Evolutionary conservation across 768 basidiomycete species (phyloP).

Genomic region (Rhodocollybia butyracea): DNA sequence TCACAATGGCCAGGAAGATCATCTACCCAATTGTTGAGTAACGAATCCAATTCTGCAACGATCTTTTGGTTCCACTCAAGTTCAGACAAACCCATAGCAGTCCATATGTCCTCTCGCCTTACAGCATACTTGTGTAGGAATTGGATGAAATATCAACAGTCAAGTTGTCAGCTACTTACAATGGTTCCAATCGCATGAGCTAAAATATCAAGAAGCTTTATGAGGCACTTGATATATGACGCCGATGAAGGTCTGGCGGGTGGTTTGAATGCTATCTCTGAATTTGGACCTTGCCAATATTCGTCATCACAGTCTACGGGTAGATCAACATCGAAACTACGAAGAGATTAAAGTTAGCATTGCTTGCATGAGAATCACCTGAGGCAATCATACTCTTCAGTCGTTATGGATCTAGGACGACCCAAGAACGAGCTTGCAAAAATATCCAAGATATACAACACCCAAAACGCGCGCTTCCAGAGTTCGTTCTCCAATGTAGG

Average conservation of each 20-base stretch:
- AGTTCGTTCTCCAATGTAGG: conserved; percentile 51
- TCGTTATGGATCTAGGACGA: conserved; percentile 53
- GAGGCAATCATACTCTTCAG: conserved; percentile 42
- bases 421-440: conserved; percentile 39
- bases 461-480: conserved; percentile 57
- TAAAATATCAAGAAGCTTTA: conserved; percentile 50
- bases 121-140: conserved; percentile 11
- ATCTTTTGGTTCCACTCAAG: conserved; percentile 60
- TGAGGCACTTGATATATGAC: conserved; percentile 39
- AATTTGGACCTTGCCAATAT: conserved; percentile 51
- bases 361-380: not conserved
- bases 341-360: not conserved
- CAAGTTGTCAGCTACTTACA: conserved; percentile 31
- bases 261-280: conserved; percentile 45
- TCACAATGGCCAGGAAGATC: conserved; percentile 56
- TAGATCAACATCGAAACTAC: conserved; percentile 59
- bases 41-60: conserved; percentile 71
- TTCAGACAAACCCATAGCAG: not conserved
- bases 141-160: not conserved
- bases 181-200: conserved; percentile 49
- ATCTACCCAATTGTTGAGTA: conserved; percentile 77
- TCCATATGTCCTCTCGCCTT: conserved; percentile 1
- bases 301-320: conserved; percentile 68
- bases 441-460: conserved; percentile 18
- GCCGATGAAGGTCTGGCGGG: conserved; percentile 41